A percentile compares a stretch with the other conserved stretches of the same genome.
Evolutionary conservation across 768 basidiomycete genomes (phyloP).

Genomic region (Mycena belliarum): DNA sequence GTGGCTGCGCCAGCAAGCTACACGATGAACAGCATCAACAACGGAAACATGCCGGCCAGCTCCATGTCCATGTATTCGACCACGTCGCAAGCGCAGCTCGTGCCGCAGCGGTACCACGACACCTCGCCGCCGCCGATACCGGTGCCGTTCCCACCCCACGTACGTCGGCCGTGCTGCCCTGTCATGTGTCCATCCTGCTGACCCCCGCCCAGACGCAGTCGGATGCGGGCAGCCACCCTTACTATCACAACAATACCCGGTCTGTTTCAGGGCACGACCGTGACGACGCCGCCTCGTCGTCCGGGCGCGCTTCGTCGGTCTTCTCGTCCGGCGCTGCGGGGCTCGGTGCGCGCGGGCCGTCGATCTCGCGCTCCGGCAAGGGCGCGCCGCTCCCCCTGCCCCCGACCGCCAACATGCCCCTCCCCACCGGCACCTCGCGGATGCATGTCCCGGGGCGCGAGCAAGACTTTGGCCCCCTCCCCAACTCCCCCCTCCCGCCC

Average conservation of each 20-base stretch:
- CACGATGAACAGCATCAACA: not conserved
- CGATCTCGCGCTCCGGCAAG: slow-evolving; percentile 7
- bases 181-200: not conserved
- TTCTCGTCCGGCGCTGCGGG: slow-evolving; percentile 16
- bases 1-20: not conserved
- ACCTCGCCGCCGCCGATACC: not conserved
- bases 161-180: not conserved
- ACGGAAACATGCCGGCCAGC: not conserved
- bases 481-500: too few species aligned
- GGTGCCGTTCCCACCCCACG: not conserved
- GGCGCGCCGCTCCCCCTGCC: slow-evolving; percentile 10
- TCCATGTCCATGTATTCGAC: not conserved
- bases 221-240: not conserved
- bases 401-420: slow-evolving; percentile 15
- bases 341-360: slow-evolving; percentile 6
- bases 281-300: slow-evolving; percentile 2
- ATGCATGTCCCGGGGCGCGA: slow-evolving; percentile 21
- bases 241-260: slow-evolving; percentile 5
- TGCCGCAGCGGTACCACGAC: not conserved
- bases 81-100: not conserved
- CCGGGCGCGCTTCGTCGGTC: slow-evolving; percentile 6
- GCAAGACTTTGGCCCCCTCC: slow-evolving; percentile 19
- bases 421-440: slow-evolving; percentile 8
- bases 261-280: not conserved
- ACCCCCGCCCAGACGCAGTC: not conserved